A percentile compares a stretch with the other conserved stretches of the same genome.
phyloP scores from a whole-genome alignment of 495 filamentous ascomycete genomes.

The Aspergillus biplanus region DNA sequence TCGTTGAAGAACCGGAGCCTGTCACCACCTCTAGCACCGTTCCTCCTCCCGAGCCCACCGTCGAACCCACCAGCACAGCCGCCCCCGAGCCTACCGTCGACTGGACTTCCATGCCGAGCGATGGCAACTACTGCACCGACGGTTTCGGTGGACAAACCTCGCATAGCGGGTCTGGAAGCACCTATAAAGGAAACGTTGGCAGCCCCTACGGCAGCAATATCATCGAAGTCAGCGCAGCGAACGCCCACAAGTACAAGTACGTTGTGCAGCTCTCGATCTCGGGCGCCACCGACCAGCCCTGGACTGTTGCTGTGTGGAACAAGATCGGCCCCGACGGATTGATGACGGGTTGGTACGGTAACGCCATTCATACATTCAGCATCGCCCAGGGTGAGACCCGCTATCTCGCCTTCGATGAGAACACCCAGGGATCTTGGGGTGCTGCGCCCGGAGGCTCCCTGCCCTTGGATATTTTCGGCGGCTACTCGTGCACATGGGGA shows the following conservation, averaged over 20 bases:
- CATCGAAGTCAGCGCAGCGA: conserved; percentile 40
- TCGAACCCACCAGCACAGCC: conserved; percentile 12
- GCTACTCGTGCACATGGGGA: conserved; percentile 50
- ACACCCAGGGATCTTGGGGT: conserved; percentile 47
- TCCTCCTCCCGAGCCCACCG: conserved; percentile 17
- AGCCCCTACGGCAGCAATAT: conserved; percentile 60
- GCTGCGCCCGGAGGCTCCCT: conserved; percentile 40
- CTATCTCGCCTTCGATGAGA: conserved; percentile 53
- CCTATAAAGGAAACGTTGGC: conserved; percentile 53
- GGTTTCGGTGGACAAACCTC: conserved; percentile 28
- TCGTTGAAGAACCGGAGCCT: background rate
- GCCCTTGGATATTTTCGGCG: conserved; percentile 39
- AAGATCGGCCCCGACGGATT: conserved; percentile 50
- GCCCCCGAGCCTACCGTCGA: conserved; percentile 20
- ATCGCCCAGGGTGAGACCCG: conserved; percentile 46
- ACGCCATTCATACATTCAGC: conserved; percentile 46
- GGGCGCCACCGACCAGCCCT: conserved; percentile 28
- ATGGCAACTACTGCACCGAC: conserved; percentile 26
- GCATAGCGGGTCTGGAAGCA: conserved; percentile 29
- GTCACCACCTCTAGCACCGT: conserved; percentile 13
- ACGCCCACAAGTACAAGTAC: conserved; percentile 48
- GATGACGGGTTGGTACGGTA: conserved; percentile 49
- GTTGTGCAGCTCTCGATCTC: conserved; percentile 48
- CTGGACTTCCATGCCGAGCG: conserved; percentile 36
- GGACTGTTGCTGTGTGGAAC: conserved; percentile 58